Base-by-base conservation (phyloP, 345 rosid genomes). In the Gossypium thurberi region DNA sequence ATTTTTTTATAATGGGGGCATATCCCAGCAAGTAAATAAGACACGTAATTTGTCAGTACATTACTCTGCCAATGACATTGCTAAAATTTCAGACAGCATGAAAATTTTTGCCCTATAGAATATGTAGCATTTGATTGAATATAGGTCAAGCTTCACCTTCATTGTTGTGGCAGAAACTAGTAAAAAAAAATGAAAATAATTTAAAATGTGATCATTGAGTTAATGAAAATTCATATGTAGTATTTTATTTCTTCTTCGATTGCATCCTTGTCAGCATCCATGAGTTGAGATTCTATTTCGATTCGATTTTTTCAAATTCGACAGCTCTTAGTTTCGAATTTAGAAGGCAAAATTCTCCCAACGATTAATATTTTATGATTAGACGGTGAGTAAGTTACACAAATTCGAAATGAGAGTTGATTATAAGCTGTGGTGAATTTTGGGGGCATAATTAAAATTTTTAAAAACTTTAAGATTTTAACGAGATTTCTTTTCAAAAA, bases 141-240 rank as follows among this genome's bases (percentile, higher is more conserved):
- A 7, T 5, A 6, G 75, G 81, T 75, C 84, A 81, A 78, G 58
- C 70, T 60, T 65, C 65, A n/a, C 60, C 77, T 78, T 75, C 64
- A 75, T 63, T 75, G 75, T 28, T 12, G 65, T 48, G 58, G 63
- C 69, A 65, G 57, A 53, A 60, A 56, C 23, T 13, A 33, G 40
- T 33, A 5, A 33, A 33, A 33, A 4, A 33, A 33, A 33, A 33
- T 5, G 40, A 9, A 65, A 65, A 65, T 46, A 46, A 48, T 67
- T 8, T 14, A 9, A 25, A 15, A 10, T 25, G 44, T 25, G 42
- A 50, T 68, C 14, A 68, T 48, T 68, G 43, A 15, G 43, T 48
- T 42, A 25, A 15, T 25, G 71, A 68, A 48, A 33, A 48, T 48
- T 47, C 17, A 11, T 46, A 10, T 43, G 42, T 37, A 44, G 33